phyloP scores from a whole-genome alignment of 257 asterid species.

The Cynanchum wilfordii region DNA sequence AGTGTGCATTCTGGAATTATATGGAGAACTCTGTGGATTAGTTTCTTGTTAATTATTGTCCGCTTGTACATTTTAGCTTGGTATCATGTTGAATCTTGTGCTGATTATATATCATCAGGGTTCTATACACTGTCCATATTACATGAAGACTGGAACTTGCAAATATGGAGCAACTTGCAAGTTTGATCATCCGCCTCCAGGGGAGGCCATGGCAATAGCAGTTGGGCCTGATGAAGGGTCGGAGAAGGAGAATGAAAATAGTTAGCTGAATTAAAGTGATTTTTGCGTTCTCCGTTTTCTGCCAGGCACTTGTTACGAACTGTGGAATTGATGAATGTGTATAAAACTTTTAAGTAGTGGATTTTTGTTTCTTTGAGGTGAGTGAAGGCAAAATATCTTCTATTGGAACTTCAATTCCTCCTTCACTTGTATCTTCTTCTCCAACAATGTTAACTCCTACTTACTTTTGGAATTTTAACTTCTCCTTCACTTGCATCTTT shows the following conservation, averaged over 20 bases:
- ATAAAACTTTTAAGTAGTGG: neutral
- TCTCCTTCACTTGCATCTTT: too few relatives aligned
- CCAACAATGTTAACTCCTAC: too few relatives aligned
- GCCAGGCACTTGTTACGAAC: neutral
- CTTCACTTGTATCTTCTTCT: too few relatives aligned
- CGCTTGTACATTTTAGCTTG: neutral
- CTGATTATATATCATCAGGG: constrained; percentile 43
- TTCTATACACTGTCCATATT: constrained; percentile 82
- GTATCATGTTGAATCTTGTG: neutral
- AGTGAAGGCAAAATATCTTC: too few relatives aligned
- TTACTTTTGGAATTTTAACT: too few relatives aligned
- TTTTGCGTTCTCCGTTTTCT: neutral
- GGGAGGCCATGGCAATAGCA: constrained; percentile 65
- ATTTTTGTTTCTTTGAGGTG: too few relatives aligned
- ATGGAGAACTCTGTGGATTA: neutral
- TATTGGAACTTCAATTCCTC: too few relatives aligned
- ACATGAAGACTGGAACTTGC: constrained; percentile 96
- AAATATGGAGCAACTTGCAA: constrained; percentile 81
- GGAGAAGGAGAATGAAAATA: constrained; percentile 27
- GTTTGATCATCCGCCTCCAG: constrained; percentile 96
- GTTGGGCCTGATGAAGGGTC: constrained; percentile 36
- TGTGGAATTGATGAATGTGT: neutral
- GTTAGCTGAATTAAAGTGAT: constrained; percentile 18
- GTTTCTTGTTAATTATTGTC: neutral
- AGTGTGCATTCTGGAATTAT: neutral